A percentile compares a stretch with the other conserved stretches of the same genome.
phyloP scores from a whole-genome alignment of 257 asterid species.

The Plectranthus barbatus region DNA sequence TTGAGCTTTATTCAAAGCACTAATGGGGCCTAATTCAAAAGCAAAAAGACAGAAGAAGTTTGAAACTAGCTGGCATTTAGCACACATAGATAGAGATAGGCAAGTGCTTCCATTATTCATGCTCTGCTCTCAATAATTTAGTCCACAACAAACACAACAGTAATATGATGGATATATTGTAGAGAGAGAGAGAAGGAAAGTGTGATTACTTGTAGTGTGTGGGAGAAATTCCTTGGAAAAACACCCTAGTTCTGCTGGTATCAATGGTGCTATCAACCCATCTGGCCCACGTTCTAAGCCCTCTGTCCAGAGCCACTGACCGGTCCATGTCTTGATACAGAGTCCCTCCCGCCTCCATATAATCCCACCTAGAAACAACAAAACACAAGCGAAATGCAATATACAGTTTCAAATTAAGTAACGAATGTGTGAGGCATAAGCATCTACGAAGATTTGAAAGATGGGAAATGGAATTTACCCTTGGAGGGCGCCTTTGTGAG shows the following conservation, averaged over 20 bases:
- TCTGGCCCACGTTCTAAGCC: slow-evolving; percentile 78
- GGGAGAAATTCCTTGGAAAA: slow-evolving; percentile 91
- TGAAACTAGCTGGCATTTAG: slow-evolving; percentile 27
- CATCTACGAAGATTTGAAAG: background rate
- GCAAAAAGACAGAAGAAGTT: slow-evolving; percentile 24
- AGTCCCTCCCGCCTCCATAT: slow-evolving; percentile 64
- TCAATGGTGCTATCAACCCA: slow-evolving; percentile 80
- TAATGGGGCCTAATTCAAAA: slow-evolving; percentile 3
- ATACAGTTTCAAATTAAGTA: too few relatives aligned
- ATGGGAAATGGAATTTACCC: slow-evolving; percentile 37
- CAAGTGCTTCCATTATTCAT: slow-evolving; percentile 2
- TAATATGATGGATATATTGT: too few relatives aligned
- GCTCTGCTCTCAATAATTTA: background rate
- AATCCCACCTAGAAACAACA: slow-evolving; percentile 76
- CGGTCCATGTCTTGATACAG: slow-evolving; percentile 74
- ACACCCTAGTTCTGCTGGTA: slow-evolving; percentile 42
- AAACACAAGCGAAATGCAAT: too few relatives aligned
- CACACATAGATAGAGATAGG: slow-evolving; percentile 15
- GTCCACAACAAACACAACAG: background rate
- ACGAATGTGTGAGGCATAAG: too few relatives aligned
- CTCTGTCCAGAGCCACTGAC: slow-evolving; percentile 58
- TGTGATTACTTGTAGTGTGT: slow-evolving; percentile 72
- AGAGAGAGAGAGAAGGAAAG: background rate
- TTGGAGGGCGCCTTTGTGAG: slow-evolving; percentile 70
- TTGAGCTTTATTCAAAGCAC: background rate